Percentiles rank a stretch among this genome's conserved stretches.
Evolutionary conservation across 345 rosid species (phyloP).

Genomic region (Lepidium aucheri): DNA sequence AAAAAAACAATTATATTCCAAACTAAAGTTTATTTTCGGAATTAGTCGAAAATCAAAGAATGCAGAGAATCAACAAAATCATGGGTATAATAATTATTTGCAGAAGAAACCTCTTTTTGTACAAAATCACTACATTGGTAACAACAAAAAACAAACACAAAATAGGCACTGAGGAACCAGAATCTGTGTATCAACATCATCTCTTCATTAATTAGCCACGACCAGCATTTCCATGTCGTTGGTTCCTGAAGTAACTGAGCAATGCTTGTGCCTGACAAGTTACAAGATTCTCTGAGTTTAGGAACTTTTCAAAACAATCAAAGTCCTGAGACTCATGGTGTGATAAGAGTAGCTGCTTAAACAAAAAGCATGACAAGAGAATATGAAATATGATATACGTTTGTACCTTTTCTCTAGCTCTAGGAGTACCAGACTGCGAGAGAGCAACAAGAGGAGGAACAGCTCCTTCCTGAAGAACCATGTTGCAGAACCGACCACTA

Average conservation of each 20-base stretch:
- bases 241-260: conserved; percentile 70
- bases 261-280: conserved; percentile 75
- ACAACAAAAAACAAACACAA: conserved; percentile 17
- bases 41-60: conserved; percentile 12
- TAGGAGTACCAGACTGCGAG: conserved; percentile 88
- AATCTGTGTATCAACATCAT: background rate
- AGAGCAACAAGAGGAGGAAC: conserved; percentile 90
- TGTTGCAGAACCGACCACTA: conserved; percentile 62
- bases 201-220: conserved; percentile 40
- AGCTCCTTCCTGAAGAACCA: conserved; percentile 94
- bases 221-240: conserved; percentile 60
- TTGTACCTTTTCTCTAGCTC: conserved; percentile 92
- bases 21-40: background rate
- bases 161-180: background rate
- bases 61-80: conserved; percentile 13
- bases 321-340: background rate
- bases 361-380: background rate
- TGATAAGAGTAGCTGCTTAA: background rate
- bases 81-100: conserved; percentile 16
- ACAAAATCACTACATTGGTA: conserved; percentile 18
- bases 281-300: background rate
- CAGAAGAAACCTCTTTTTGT: conserved; percentile 20
- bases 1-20: background rate
- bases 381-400: background rate
- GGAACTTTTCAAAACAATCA: background rate